phyloP scores from a whole-genome alignment of 176 grass and related monocot species.

The Tuctoria greenei region DNA sequence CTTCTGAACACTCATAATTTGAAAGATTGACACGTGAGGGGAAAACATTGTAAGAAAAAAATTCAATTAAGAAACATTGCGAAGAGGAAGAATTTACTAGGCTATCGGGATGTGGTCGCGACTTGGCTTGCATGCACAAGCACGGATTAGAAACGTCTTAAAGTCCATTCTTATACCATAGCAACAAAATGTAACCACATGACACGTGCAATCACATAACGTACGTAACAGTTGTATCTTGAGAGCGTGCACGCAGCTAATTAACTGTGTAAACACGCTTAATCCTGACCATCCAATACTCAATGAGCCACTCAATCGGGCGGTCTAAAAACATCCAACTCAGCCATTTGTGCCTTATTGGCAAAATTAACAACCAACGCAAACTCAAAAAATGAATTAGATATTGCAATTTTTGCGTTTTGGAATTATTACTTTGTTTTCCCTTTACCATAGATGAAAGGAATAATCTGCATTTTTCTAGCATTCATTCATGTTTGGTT shows the following conservation, averaged over 20 bases:
- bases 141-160: neutral
- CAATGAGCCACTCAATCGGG: too few species aligned
- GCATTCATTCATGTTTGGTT: neutral
- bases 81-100: too few species aligned
- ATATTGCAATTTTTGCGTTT: neutral
- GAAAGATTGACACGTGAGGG: neutral
- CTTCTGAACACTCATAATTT: neutral
- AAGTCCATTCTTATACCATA: too few species aligned
- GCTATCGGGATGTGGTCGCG: too few species aligned
- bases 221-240: neutral
- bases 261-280: neutral
- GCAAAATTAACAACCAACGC: neutral
- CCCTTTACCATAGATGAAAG: conserved; percentile 24
- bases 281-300: neutral
- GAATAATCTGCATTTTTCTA: neutral
- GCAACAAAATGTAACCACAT: neutral
- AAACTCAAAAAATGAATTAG: neutral
- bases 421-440: too few species aligned
- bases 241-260: neutral
- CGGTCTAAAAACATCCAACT: too few species aligned
- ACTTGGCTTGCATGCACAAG: too few species aligned
- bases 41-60: neutral
- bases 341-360: neutral
- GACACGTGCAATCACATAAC: neutral
- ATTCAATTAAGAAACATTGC: too few species aligned